phyloP scores from a whole-genome alignment of 2,329 filamentous ascomycete species.

The Exophiala sp. region DNA sequence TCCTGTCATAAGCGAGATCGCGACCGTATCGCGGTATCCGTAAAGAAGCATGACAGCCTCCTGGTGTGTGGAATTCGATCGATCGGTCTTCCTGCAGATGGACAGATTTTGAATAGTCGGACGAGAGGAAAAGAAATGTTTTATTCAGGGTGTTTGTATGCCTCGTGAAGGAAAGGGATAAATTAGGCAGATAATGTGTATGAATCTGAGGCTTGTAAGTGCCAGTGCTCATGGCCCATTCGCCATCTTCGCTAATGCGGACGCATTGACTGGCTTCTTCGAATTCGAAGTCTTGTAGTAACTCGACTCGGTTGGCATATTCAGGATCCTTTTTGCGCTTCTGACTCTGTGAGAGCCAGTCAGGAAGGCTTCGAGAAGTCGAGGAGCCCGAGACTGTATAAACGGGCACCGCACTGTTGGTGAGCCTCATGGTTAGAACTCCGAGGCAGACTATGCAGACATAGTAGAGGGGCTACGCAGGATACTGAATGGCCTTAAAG shows the following conservation, averaged over 20 bases:
- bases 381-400: conserved; percentile 94
- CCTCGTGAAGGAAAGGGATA: conserved; percentile 87
- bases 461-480: background rate
- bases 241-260: conserved; percentile 85
- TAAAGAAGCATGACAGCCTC: conserved; percentile 83
- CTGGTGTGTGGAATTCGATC: conserved; percentile 88
- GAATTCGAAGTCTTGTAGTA: conserved; percentile 97
- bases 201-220: conserved; percentile 82
- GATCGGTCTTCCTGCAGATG: conserved; percentile 89
- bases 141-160: conserved; percentile 91
- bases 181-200: conserved; percentile 87
- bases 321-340: conserved; percentile 92
- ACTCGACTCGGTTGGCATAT: conserved; percentile 87
- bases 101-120: conserved; percentile 89
- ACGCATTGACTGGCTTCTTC: conserved; percentile 92
- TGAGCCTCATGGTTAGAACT: conserved; percentile 45
- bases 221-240: conserved; percentile 94
- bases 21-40: conserved; percentile 89
- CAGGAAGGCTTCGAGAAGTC: conserved; percentile 80
- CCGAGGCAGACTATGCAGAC: background rate
- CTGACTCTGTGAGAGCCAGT: conserved; percentile 87
- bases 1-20: conserved; percentile 79
- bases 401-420: conserved; percentile 75
- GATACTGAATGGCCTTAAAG: background rate
- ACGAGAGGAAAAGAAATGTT: conserved; percentile 81